These are phyloP conservation scores for Cadophora gregata DNA, from an alignment of 2,329 filamentous ascomycete genomes.

Conservation along the genomic window DNA sequence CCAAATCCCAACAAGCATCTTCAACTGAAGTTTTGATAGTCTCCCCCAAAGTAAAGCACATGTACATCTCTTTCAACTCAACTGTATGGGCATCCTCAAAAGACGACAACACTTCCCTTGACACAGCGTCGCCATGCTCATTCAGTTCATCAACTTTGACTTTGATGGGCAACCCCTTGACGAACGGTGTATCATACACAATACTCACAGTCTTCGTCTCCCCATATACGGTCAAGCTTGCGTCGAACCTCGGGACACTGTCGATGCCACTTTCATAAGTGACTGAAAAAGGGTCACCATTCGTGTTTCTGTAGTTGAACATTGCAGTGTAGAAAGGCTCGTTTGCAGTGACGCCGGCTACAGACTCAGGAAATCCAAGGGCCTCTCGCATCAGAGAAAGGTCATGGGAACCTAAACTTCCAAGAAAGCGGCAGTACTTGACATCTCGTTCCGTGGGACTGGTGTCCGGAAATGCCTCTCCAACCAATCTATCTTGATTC, in stretches of 20 bases:
- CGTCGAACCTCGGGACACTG: conserved; percentile 58
- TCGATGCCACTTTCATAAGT: conserved; percentile 64
- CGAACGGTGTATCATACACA: conserved; percentile 61
- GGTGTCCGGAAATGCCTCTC: conserved; percentile 45
- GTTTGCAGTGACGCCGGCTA: conserved; percentile 52
- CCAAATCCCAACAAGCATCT: conserved; percentile 40
- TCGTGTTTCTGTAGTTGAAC: conserved; percentile 50
- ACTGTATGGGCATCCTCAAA: conserved; percentile 52
- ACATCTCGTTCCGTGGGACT: conserved; percentile 41
- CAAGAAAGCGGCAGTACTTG: conserved; percentile 50
- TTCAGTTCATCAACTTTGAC: conserved; percentile 52
- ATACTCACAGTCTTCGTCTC: conserved; percentile 59
- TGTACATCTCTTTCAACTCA: conserved; percentile 47
- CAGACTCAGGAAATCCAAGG: conserved; percentile 54
- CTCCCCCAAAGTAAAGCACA: conserved; percentile 40
- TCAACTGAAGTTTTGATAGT: conserved; percentile 42
- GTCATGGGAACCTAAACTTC: conserved; percentile 59
- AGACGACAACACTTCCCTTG: conserved; percentile 40
- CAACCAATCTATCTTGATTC: conserved; percentile 33
- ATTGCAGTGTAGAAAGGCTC: conserved; percentile 52
- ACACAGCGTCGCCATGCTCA: conserved; percentile 50
- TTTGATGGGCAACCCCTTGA: conserved; percentile 57
- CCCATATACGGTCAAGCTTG: conserved; percentile 58
- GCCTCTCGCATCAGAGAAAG: conserved; percentile 60
- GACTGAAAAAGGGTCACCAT: conserved; percentile 51